These are phyloP conservation scores for Lachnellula hyalina DNA, from an alignment of 2,329 filamentous ascomycete species.

Conservation along the genomic window DNA sequence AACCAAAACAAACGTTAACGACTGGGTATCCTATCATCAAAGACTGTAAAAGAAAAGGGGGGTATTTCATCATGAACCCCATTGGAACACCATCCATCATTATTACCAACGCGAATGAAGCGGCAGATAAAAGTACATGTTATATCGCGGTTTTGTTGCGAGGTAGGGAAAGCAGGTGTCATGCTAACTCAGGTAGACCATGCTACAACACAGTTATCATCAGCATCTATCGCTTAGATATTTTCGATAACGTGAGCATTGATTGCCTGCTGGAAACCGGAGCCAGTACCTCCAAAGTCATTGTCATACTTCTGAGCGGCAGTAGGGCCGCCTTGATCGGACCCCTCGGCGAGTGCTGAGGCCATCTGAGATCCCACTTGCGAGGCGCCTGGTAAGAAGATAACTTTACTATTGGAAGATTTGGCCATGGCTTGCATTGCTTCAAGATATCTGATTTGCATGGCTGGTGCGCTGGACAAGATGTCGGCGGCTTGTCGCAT, in stretches of 20 bases:
- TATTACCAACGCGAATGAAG: neutral
- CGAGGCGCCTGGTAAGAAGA: conserved; percentile 63
- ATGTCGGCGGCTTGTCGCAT: conserved; percentile 94
- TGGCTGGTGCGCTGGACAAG: conserved; percentile 82
- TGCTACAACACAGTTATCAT: conserved; percentile 23
- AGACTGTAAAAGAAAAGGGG: neutral
- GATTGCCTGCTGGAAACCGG: conserved; percentile 71
- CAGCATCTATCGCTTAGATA: conserved; percentile 50
- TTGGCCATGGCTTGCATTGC: conserved; percentile 99
- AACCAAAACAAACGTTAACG: neutral
- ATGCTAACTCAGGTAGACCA: conserved; percentile 25
- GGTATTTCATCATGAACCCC: neutral
- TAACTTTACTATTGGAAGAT: conserved; percentile 80
- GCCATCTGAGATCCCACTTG: conserved; percentile 56
- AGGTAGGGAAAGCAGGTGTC: neutral
- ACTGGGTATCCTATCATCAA: conserved; percentile 10
- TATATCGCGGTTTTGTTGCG: neutral
- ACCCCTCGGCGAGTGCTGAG: conserved; percentile 46
- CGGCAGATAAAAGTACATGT: conserved; percentile 14
- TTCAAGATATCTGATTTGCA: conserved; percentile 98
- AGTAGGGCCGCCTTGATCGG: conserved; percentile 41
- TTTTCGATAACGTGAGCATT: conserved; percentile 80
- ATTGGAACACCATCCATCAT: conserved; percentile 1
- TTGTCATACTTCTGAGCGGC: conserved; percentile 34
- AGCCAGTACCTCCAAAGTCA: conserved; percentile 50